These are phyloP conservation scores for Trametes cubensis DNA, from an alignment of 768 basidiomycete species.

Conservation along the genomic window DNA sequence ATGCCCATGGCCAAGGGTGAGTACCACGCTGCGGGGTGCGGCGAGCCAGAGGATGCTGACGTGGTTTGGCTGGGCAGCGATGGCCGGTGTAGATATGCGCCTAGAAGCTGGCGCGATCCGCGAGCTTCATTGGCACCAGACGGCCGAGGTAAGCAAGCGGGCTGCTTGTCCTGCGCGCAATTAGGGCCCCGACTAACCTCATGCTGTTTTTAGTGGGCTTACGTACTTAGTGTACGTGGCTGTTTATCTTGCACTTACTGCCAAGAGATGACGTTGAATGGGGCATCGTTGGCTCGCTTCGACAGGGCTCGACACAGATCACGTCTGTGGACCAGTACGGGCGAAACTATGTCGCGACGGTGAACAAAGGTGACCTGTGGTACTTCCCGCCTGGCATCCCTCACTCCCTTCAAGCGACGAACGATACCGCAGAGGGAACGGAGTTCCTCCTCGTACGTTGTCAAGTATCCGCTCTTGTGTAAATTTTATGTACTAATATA, in stretches of 20 bases:
- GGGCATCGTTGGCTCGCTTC: neutral
- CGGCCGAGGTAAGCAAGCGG: slow-evolving; percentile 28
- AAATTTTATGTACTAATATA: too few relatives aligned
- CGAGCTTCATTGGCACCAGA: slow-evolving; percentile 43
- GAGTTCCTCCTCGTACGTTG: slow-evolving; percentile 52
- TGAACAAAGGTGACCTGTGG: slow-evolving; percentile 56
- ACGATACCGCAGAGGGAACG: slow-evolving; percentile 46
- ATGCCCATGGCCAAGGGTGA: slow-evolving; percentile 37
- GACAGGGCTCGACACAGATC: slow-evolving; percentile 50
- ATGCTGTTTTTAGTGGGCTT: slow-evolving; percentile 33
- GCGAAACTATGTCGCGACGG: slow-evolving; percentile 51
- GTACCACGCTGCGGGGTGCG: neutral
- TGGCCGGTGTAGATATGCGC: slow-evolving; percentile 41
- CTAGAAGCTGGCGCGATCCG: slow-evolving; percentile 40
- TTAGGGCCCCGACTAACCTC: neutral
- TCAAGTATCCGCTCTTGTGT: neutral
- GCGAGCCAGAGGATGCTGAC: neutral
- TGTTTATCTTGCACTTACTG: too few relatives aligned
- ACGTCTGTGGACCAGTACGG: slow-evolving; percentile 53
- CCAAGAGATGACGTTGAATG: too few relatives aligned
- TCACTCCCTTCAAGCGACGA: slow-evolving; percentile 56
- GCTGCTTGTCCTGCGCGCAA: neutral
- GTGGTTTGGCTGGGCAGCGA: slow-evolving; percentile 17
- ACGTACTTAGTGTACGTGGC: slow-evolving; percentile 35
- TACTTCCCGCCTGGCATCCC: slow-evolving; percentile 60